Evolutionary conservation across 2,329 filamentous ascomycete species (phyloP).

Genomic region (Phaeomoniella chlamydospora): DNA sequence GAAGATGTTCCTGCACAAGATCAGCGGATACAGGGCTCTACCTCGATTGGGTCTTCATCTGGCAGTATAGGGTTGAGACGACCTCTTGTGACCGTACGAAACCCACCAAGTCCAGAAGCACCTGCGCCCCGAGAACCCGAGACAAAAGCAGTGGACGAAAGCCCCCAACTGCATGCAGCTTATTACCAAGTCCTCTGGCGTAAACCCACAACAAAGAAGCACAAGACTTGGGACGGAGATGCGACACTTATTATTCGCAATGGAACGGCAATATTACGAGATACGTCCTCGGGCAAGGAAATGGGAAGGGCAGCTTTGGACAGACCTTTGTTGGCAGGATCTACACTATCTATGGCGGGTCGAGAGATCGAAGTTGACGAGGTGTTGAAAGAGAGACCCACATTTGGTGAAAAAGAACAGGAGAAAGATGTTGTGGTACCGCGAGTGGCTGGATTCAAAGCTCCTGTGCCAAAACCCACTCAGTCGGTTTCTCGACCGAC

Average conservation of each 20-base stretch:
- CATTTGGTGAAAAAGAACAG: neutral
- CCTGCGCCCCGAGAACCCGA: constrained; percentile 8
- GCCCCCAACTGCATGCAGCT: neutral
- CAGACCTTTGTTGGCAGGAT: constrained; percentile 44
- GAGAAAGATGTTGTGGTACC: constrained; percentile 12
- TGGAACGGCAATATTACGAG: constrained; percentile 39
- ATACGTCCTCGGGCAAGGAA: constrained; percentile 38
- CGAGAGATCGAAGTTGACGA: constrained; percentile 56
- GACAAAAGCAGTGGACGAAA: constrained; percentile 5
- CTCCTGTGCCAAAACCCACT: constrained; percentile 13
- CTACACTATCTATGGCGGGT: constrained; percentile 45
- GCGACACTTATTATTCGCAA: constrained; percentile 44
- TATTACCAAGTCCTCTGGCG: constrained; percentile 32
- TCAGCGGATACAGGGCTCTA: constrained; percentile 4
- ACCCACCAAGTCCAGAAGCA: constrained; percentile 16
- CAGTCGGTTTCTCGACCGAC: too few relatives aligned
- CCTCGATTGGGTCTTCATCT: neutral
- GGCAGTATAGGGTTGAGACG: constrained; percentile 3
- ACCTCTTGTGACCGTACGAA: constrained; percentile 10
- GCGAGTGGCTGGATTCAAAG: constrained; percentile 4
- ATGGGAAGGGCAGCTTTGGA: constrained; percentile 44
- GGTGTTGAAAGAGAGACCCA: neutral
- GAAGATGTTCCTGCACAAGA: constrained; percentile 3
- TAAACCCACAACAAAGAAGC: constrained; percentile 56
- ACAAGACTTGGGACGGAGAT: constrained; percentile 67